A percentile compares a stretch with the other conserved stretches of the same genome.
These are phyloP conservation scores for Pseudogymnoascus sp. DNA, from an alignment of 2,329 filamentous ascomycete species.

Conservation along the genomic window DNA sequence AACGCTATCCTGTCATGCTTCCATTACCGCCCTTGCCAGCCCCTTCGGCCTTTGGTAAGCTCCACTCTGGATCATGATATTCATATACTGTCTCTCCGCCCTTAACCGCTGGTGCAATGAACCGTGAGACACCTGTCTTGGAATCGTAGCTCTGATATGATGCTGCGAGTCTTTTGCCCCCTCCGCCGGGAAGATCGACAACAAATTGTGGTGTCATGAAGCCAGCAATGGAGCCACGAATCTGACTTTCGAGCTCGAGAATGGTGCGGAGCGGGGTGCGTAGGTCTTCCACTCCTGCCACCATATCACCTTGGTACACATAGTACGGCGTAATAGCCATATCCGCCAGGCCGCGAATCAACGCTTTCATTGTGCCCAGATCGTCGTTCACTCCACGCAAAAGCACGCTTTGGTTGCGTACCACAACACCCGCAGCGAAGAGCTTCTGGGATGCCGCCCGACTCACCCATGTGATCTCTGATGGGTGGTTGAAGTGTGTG, in stretches of 20 bases:
- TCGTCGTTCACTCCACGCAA: constrained; percentile 53
- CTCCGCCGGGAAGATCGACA: constrained; percentile 56
- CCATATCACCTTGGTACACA: constrained; percentile 60
- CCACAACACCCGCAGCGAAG: constrained; percentile 43
- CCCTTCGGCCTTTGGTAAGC: background rate
- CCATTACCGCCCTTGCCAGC: background rate
- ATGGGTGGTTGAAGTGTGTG: constrained; percentile 59
- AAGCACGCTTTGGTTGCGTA: constrained; percentile 55
- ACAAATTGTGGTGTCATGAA: constrained; percentile 58
- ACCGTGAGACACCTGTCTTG: constrained; percentile 46
- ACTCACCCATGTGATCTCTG: constrained; percentile 56
- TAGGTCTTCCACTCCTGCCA: constrained; percentile 52
- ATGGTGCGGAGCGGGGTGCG: constrained; percentile 54
- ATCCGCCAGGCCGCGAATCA: constrained; percentile 48
- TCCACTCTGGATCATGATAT: constrained; percentile 46
- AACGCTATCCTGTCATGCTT: background rate
- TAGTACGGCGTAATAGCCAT: constrained; percentile 54
- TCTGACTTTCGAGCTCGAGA: constrained; percentile 48
- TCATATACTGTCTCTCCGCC: constrained; percentile 44
- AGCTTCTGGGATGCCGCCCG: constrained; percentile 44
- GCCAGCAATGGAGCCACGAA: constrained; percentile 54
- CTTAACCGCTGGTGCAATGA: constrained; percentile 47
- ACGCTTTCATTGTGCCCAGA: constrained; percentile 41
- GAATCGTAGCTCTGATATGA: constrained; percentile 48
- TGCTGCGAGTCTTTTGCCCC: constrained; percentile 53